Evolutionary conservation across 768 basidiomycete species (phyloP), one percentile per base, ranked within the genome.

Genomic region (Plicaturopsis crispa): DNA sequence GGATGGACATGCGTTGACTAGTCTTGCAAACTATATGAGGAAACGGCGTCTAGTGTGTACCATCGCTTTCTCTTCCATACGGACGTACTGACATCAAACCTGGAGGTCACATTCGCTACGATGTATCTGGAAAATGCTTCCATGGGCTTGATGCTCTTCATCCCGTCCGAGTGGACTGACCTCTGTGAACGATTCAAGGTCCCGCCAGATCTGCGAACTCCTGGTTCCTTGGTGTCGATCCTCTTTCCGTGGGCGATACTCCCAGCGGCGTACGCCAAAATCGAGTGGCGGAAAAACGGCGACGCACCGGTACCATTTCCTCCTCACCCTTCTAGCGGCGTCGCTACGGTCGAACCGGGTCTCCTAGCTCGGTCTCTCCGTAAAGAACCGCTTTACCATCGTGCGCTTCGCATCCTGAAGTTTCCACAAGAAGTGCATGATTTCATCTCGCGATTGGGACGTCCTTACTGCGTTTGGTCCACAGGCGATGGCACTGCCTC

Each of bases 111-210:
- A 32, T 57, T 70, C 36, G 54, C 73, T 8, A 68, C 75, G 18
- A 48, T 76, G 1, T 53, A 50, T 31, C 53, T 78, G 33, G 74
- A 80, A 44, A 58, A 57, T 18, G 54, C 59, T 24, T 55, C 72
- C 34, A 64, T 69, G 11, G 83, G 73, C 6, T 51, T 74, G 24
- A 62, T 82, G 22, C 28, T 84, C n/a, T 47, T 85, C n/a, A 73
- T 78, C 45, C 65, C 74, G 16, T 52, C 61, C 12, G 47, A 50
- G 5, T 55, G 65, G 28, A 37, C 51, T 2, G 39, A 55, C 4
- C 54, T 75, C n/a, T 50, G 52, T 34, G 55, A 50, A 4, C 49
- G 57, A 11, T 59, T 78, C 33, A 60, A 62, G 28, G 65, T 78
- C 2, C 72, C 70, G 1, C 11, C 31, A 2, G 58, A 65, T n/a